Base-by-base conservation (phyloP, 129 eudicot genomes). In the Ambrosia trifida region DNA sequence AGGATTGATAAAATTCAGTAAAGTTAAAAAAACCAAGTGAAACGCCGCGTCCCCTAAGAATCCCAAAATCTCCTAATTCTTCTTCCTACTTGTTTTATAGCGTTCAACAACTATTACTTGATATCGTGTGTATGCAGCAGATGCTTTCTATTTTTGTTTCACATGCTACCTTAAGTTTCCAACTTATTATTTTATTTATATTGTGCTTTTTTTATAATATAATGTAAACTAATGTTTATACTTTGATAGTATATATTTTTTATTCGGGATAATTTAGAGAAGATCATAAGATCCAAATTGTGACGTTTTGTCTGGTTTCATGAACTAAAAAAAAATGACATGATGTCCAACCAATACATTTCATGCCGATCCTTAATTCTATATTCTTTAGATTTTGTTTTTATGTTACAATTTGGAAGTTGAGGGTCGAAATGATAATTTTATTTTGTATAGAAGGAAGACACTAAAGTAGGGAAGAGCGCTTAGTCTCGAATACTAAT, bases 21-120 rank as follows among this genome's bases (percentile, higher is more conserved):
- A n/a, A n/a, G n/a, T n/a, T n/a, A n/a, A n/a, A n/a, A n/a, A n/a
- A n/a, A n/a, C n/a, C n/a, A n/a, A n/a, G n/a, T n/a, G n/a, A n/a
- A n/a, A n/a, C n/a, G n/a, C n/a, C n/a, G n/a, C n/a, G n/a, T n/a
- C n/a, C n/a, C n/a, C n/a, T n/a, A 30, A 30, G 14, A 58, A 30
- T 58, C 10, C 20, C 20, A 47, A 7, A 28, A 58, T 61, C 75
- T 58, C 60, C 53, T 41, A 45, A 59, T 68, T 76, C n/a, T 24
- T 24, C 80, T 68, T 58, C 70, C 18, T 38, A 41, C 24, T 75
- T 75, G 67, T 75, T 44, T 45, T 54, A 35, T 68, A 68, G 75
- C 54, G 52, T 59, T 68, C 35, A 60, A 47, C 75, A 16, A 68
- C 75, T 76, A 75, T 67, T 68, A 58, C 20, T 57, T 67, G 80